phyloP scores from a whole-genome alignment of 164 flowering plant species.

The Sedum album region DNA sequence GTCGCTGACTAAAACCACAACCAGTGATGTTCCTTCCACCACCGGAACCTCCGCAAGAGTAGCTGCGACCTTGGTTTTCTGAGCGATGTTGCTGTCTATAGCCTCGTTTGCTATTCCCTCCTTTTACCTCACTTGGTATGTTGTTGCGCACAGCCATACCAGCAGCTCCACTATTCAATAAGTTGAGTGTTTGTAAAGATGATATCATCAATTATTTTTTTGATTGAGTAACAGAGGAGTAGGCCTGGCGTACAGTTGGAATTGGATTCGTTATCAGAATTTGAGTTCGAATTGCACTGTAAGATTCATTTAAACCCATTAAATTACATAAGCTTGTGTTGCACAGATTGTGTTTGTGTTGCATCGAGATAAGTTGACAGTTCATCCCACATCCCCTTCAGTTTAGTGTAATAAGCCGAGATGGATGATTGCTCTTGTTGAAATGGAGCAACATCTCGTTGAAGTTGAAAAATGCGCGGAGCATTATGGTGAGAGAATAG shows the following conservation, averaged over 20 bases:
- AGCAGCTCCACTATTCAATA: neutral
- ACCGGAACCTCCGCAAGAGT: too few relatives aligned
- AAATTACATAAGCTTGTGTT: neutral
- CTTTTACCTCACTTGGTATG: neutral
- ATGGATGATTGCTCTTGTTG: neutral
- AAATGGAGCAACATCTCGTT: neutral
- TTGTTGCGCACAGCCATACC: neutral
- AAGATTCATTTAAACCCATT: slow-evolving; percentile 7
- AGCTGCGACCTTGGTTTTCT: neutral
- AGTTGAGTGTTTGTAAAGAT: too few relatives aligned
- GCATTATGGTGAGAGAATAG: neutral
- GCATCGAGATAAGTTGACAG: too few relatives aligned
- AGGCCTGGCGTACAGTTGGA: neutral
- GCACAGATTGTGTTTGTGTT: too few relatives aligned
- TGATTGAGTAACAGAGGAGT: slow-evolving; percentile 4
- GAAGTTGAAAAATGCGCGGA: neutral
- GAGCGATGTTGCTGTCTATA: neutral
- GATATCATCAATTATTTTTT: neutral
- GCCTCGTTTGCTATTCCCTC: neutral
- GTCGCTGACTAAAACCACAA: too few relatives aligned
- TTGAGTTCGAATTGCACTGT: neutral
- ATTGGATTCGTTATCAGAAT: neutral
- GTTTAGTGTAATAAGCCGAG: neutral
- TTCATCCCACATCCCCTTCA: too few relatives aligned
- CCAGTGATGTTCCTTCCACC: too few relatives aligned